Evolutionary conservation across 352 stramenopile species (phyloP).

Genomic region (Hyaloperonospora brassicae): DNA sequence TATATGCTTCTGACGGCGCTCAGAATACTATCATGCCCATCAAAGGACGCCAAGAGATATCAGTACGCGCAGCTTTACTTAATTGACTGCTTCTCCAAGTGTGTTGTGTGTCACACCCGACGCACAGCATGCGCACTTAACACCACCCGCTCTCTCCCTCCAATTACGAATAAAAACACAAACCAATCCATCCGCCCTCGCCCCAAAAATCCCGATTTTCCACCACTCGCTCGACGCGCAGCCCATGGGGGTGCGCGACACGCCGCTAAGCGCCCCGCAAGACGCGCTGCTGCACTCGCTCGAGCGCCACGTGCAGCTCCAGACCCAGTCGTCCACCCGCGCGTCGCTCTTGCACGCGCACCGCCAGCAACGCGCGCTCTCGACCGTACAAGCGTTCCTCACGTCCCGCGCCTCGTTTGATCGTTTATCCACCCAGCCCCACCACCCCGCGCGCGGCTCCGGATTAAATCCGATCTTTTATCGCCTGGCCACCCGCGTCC

Average conservation of each 20-base stretch:
- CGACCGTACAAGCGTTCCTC: constrained; percentile 44
- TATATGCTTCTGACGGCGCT: too few relatives aligned
- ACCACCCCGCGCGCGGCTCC: background rate
- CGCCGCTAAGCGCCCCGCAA: constrained; percentile 36
- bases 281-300: constrained; percentile 47
- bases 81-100: too few relatives aligned
- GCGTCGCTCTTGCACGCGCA: constrained; percentile 30
- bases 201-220: too few relatives aligned
- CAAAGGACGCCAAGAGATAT: too few relatives aligned
- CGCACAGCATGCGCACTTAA: too few relatives aligned
- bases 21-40: too few relatives aligned
- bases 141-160: too few relatives aligned
- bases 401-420: constrained; percentile 5
- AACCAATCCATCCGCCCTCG: too few relatives aligned
- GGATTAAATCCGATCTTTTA: constrained; percentile 20
- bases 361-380: constrained; percentile 7
- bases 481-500: constrained; percentile 28
- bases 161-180: too few relatives aligned
- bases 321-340: constrained; percentile 38
- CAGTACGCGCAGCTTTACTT: too few relatives aligned
- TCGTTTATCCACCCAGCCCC: background rate
- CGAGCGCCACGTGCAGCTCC: constrained; percentile 51
- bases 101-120: too few relatives aligned
- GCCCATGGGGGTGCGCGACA: constrained; percentile 35
- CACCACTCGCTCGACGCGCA: too few relatives aligned